phyloP scores from a whole-genome alignment of 129 eudicot species.

The Deinandra increscens region DNA sequence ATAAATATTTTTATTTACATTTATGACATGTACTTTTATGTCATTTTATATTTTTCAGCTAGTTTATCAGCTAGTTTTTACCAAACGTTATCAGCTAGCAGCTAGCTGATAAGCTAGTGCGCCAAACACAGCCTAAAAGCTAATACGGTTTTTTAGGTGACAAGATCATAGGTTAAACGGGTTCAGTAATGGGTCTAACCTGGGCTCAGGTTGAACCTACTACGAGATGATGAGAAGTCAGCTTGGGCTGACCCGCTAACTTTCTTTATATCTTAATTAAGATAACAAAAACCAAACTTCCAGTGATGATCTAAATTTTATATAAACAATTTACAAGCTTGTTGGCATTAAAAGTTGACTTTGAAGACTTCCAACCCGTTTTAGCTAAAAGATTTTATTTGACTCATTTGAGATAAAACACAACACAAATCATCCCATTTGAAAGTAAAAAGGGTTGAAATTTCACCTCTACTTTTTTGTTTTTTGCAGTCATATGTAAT shows the following conservation, averaged over 20 bases:
- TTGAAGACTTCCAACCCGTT: background rate
- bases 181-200: background rate
- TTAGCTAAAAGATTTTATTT: background rate
- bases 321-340: background rate
- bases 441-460: background rate
- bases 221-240: background rate
- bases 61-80: no score
- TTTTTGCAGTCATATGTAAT: background rate
- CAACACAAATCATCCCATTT: background rate
- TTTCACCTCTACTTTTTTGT: background rate
- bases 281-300: background rate
- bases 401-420: background rate
- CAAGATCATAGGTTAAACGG: background rate
- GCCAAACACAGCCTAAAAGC: no score
- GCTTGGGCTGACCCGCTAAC: background rate
- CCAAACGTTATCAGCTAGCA: no score
- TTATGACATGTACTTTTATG: no score
- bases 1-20: no score
- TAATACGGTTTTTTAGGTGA: background rate
- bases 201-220: background rate
- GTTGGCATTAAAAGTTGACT: background rate
- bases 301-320: background rate
- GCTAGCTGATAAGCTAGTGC: no score
- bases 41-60: no score
- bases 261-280: background rate